Evolutionary conservation across 441 rosid genomes (phyloP), one percentile per base, ranked within the genome.

Genomic region (Pelargonium fulgidum): DNA sequence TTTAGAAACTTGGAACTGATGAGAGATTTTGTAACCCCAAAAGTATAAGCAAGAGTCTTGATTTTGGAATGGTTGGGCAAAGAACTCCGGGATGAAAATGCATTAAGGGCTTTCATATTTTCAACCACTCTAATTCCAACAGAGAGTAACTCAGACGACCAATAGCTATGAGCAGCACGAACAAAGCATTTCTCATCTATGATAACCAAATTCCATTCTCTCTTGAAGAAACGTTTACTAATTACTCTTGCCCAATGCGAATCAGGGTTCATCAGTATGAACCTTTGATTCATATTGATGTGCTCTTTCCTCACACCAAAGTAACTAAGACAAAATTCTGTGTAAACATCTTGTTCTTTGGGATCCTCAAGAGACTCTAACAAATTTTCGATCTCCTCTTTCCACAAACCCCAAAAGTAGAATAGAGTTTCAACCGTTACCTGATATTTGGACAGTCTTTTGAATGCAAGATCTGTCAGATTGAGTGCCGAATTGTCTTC

Each of bases 341-440:
- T 12, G 16, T 39, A 64, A n/a, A 7, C 26, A 20, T 64, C 67
- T 7, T 33, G 12, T 13, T 58, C 33, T 64, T 39, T 22, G 7
- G 3, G 3, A 36, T 36, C 12, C 4, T 7, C 4, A 14, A 33
- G 24, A 8, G n/a, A 39, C 16, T 64, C 13, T 10, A 64, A 5
- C 16, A 64, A 7, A 22, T 22, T 65, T 7, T 19, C 65, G 13
- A 65, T 24, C 3, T 33, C 41, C 2, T 65, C 45, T 16, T 41
- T 71, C 74, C 74, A 65, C 59, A 64, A 24, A 56, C 20, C 59
- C 69, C 74, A 71, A 42, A 54, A 33, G 36, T 58, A 56, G 14
- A 71, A 5, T 7, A 65, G 59, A 29, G 74, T 29, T 29, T 65
- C 58, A 7, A 39, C n/a, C 0, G 41, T 16, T 11, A 36, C 20